These are phyloP conservation scores for Sistotremastrum suecicum DNA, from an alignment of 768 basidiomycete genomes.

Conservation along the genomic window DNA sequence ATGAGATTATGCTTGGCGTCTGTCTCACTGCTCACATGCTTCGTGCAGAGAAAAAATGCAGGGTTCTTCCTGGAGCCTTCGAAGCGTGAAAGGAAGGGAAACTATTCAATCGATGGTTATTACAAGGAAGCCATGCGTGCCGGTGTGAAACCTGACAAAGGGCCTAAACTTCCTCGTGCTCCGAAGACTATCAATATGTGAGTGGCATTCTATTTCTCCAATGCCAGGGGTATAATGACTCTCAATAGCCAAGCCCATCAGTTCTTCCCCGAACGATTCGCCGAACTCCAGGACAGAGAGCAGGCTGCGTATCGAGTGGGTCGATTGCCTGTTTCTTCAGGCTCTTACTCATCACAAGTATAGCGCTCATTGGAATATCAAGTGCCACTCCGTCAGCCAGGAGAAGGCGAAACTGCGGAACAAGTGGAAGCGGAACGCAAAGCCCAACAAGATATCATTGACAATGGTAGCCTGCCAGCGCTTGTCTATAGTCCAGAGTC, in stretches of 20 bases:
- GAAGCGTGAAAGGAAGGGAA: slow-evolving; percentile 86
- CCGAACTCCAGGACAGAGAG: slow-evolving; percentile 78
- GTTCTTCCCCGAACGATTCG: slow-evolving; percentile 77
- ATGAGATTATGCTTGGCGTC: slow-evolving; percentile 9
- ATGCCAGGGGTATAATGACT: no score
- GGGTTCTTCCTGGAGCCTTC: slow-evolving; percentile 71
- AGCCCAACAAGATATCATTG: slow-evolving; percentile 76
- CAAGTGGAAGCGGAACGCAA: slow-evolving; percentile 68
- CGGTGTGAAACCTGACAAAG: slow-evolving; percentile 54
- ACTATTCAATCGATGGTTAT: slow-evolving; percentile 91
- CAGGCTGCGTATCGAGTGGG: slow-evolving; percentile 58
- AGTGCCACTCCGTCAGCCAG: slow-evolving; percentile 42
- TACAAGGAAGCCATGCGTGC: slow-evolving; percentile 84
- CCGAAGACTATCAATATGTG: slow-evolving; percentile 82
- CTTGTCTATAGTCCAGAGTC: neutral
- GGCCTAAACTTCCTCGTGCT: slow-evolving; percentile 67
- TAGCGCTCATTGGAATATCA: slow-evolving; percentile 4
- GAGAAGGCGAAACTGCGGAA: slow-evolving; percentile 68
- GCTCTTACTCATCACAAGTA: neutral
- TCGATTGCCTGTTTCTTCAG: neutral
- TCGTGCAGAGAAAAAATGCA: slow-evolving; percentile 50
- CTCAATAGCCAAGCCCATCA: slow-evolving; percentile 79
- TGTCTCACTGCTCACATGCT: neutral
- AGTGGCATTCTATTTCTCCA: slow-evolving; percentile 14
- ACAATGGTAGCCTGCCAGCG: slow-evolving; percentile 42